These are phyloP conservation scores for Lachancea meyersii DNA, from an alignment of 805 yeast genomes.

Conservation along the genomic window DNA sequence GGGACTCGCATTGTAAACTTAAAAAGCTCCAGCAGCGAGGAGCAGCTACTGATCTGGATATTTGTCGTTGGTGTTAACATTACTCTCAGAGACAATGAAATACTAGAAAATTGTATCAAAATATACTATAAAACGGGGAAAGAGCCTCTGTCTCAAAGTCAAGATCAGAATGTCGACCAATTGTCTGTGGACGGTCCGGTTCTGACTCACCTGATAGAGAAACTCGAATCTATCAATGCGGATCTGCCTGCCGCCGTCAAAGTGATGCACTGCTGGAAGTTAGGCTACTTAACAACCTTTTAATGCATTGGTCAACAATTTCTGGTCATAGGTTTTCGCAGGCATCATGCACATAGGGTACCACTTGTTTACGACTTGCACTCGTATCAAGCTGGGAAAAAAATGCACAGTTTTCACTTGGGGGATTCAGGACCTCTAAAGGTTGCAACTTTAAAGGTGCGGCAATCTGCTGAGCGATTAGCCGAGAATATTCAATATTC, in stretches of 20 bases:
- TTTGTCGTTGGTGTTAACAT: conserved; percentile 24
- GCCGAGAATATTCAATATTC: conserved; percentile 14
- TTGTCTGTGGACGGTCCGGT: conserved; percentile 13
- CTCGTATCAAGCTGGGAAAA: conserved; percentile 47
- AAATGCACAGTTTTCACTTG: conserved; percentile 4
- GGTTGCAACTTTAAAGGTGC: conserved; percentile 14
- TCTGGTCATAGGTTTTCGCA: neutral
- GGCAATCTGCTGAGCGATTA: conserved; percentile 16
- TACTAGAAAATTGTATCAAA: conserved; percentile 19
- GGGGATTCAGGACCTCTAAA: conserved; percentile 5
- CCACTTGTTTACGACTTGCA: conserved; percentile 84
- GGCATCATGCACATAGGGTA: conserved; percentile 43
- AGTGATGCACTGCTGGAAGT: conserved; percentile 20
- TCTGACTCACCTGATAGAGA: conserved; percentile 12
- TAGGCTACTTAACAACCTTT: conserved; percentile 14
- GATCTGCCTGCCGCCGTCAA: conserved; percentile 13
- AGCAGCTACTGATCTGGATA: conserved; percentile 22
- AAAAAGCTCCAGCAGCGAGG: conserved; percentile 7
- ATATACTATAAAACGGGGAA: conserved; percentile 15
- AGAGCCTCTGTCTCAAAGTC: neutral
- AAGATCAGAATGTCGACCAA: conserved; percentile 19
- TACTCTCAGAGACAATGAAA: conserved; percentile 9
- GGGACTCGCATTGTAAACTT: conserved; percentile 22
- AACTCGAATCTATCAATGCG: conserved; percentile 11
- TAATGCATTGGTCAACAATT: neutral